These are phyloP conservation scores for Baudoinia panamericana DNA, from an alignment of 495 filamentous ascomycete species.

Conservation along the genomic window DNA sequence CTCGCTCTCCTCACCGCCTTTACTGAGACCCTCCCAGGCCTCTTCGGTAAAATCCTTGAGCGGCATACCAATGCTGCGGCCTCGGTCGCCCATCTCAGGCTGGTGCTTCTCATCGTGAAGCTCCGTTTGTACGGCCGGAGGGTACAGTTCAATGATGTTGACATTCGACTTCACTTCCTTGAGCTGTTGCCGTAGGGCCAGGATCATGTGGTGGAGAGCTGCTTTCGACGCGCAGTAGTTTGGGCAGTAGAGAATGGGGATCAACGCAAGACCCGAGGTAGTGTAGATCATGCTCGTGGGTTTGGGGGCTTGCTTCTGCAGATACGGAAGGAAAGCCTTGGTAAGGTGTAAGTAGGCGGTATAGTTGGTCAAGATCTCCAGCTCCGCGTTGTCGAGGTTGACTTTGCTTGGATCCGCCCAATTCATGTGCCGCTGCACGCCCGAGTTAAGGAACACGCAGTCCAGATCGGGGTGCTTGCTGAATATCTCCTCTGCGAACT, in stretches of 20 bases:
- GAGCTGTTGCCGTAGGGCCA: constrained; percentile 49
- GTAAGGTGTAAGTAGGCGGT: constrained; percentile 47
- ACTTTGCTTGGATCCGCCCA: constrained; percentile 46
- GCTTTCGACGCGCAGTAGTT: constrained; percentile 48
- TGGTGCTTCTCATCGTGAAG: constrained; percentile 39
- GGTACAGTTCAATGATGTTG: constrained; percentile 51
- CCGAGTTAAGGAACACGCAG: constrained; percentile 44
- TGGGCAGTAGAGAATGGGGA: constrained; percentile 38
- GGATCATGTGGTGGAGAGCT: constrained; percentile 42
- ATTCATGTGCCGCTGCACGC: constrained; percentile 45
- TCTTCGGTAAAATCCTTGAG: constrained; percentile 45
- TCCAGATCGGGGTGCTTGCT: constrained; percentile 44
- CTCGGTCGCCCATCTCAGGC: constrained; percentile 26
- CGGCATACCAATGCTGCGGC: constrained; percentile 43
- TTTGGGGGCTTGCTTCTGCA: constrained; percentile 36
- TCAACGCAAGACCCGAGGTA: constrained; percentile 41
- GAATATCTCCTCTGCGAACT: constrained; percentile 43
- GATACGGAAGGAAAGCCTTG: constrained; percentile 49
- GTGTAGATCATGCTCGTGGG: constrained; percentile 35
- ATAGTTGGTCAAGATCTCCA: constrained; percentile 58
- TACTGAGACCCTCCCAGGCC: constrained; percentile 39
- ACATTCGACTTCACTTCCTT: constrained; percentile 30
- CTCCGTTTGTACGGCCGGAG: constrained; percentile 56
- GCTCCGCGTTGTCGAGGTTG: constrained; percentile 38
- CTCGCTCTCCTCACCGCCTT: constrained; percentile 38